Evolutionary conservation across 2,329 filamentous ascomycete genomes (phyloP), one percentile per base, ranked within the genome.

Genomic region (Coccinonectria pachysandricola): DNA sequence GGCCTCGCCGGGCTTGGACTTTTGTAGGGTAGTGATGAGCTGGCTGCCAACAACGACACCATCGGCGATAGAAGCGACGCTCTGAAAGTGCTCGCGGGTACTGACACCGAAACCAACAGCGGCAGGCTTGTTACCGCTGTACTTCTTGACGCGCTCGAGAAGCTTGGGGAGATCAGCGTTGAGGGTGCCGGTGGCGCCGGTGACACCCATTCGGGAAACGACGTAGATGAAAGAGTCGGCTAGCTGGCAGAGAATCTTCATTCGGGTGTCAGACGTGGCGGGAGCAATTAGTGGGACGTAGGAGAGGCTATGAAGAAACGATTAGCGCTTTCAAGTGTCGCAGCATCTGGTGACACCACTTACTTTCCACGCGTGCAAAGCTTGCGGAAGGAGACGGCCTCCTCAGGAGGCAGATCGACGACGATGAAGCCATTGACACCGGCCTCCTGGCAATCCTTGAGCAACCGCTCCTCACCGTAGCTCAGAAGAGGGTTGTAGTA

Each of bases 171-270:
- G 71, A 32, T 80, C 78, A 22, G 77, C 68, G 55, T 84, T 94
- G 47, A 98, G 62, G 14, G 75, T 76, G 17, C 87, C 87, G 1
- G 77, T 79, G 9, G 86, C 91, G 45, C 91, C 91, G 7, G 91
- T 98, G 30, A 96, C 88, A 45, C 91, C 91, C 80, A 94, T 92
- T 45, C 88, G 73, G 14, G 88, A 96, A 30, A 98, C 91, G 35
- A 98, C 87, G 54, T 98, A 98, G 60, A 98, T 93, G 64, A 96
- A 98, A 4, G 87, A 95, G 59, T 96, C 88, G 49, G 91, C 91
- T 37, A 98, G 88, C 54, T 84, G 77, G 71, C 91, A 98, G 8
- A 98, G 78, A 20, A 95, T 71, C 60, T 83, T 88, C 87, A 98
- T 94, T 48, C 91, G 82, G 39, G 75, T 68, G 45, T 95, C 86